Evolutionary conservation across 2,329 filamentous ascomycete species (phyloP).

Genomic region (Penicillium digitatum): DNA sequence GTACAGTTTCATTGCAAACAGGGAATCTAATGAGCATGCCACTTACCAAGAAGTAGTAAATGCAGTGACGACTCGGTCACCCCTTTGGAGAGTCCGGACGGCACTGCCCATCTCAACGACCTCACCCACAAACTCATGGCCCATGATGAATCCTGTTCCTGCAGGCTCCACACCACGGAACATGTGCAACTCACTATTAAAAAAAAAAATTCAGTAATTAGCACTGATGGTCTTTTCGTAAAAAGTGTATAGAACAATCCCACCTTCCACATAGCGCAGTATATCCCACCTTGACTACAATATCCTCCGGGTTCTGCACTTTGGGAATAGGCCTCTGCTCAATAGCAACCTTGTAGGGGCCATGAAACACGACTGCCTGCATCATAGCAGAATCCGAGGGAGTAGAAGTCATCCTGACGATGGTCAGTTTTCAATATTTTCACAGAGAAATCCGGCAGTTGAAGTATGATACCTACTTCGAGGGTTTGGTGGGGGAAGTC

Average conservation of each 20-base stretch:
- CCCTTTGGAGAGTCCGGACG: constrained; percentile 66
- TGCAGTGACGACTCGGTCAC: constrained; percentile 75
- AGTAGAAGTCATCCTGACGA: constrained; percentile 15
- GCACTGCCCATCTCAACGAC: constrained; percentile 64
- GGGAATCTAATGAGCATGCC: not conserved
- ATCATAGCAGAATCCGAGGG: constrained; percentile 52
- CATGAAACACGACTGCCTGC: constrained; percentile 86
- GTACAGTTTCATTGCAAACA: not conserved
- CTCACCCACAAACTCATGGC: constrained; percentile 81
- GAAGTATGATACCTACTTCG: not conserved
- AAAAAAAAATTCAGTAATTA: not conserved
- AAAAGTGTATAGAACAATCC: constrained; percentile 30
- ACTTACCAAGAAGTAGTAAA: constrained; percentile 76
- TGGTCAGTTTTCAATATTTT: constrained; percentile 7
- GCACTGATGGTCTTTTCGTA: not conserved
- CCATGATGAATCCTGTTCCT: constrained; percentile 60
- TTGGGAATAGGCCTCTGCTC: constrained; percentile 76
- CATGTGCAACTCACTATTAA: constrained; percentile 71
- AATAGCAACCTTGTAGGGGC: constrained; percentile 67
- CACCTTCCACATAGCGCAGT: constrained; percentile 86
- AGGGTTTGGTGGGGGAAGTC: not conserved
- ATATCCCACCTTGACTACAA: constrained; percentile 77
- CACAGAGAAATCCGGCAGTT: not conserved
- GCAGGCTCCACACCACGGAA: constrained; percentile 77
- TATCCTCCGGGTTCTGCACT: constrained; percentile 66